These are phyloP conservation scores for Diaporthe citrichinensis DNA, from an alignment of 2,329 filamentous ascomycete species.

Conservation along the genomic window DNA sequence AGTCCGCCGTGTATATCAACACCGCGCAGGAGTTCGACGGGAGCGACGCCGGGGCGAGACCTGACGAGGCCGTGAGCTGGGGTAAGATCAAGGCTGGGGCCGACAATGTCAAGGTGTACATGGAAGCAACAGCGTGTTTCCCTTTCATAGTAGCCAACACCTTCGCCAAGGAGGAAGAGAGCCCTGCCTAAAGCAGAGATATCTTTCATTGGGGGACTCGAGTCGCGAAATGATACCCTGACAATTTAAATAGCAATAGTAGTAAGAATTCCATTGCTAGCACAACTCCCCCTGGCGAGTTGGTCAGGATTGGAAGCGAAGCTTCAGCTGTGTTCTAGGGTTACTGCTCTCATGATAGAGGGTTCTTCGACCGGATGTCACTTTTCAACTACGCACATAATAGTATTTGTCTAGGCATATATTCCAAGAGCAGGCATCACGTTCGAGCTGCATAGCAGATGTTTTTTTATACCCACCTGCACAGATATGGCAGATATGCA, in stretches of 20 bases:
- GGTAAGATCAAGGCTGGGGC: slow-evolving; percentile 95
- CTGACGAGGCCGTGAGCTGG: slow-evolving; percentile 98
- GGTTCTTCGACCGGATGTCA: no score
- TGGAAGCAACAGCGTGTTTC: slow-evolving; percentile 75
- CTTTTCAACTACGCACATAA: no score
- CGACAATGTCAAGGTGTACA: slow-evolving; percentile 89
- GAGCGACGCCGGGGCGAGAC: slow-evolving; percentile 93
- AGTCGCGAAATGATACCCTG: neutral
- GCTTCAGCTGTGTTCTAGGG: neutral
- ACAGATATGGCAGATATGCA: neutral
- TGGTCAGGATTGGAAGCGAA: neutral
- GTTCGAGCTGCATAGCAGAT: neutral
- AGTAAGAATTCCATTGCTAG: neutral
- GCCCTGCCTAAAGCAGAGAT: slow-evolving; percentile 39
- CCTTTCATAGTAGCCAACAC: slow-evolving; percentile 77
- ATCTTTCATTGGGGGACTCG: neutral
- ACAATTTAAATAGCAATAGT: neutral
- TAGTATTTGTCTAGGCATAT: neutral
- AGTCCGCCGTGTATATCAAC: slow-evolving; percentile 98
- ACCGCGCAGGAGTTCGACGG: slow-evolving; percentile 98
- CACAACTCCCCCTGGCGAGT: neutral
- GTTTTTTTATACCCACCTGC: neutral
- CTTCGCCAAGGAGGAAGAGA: slow-evolving; percentile 67
- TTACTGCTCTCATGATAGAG: neutral
- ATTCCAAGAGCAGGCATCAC: neutral